Evolutionary conservation across 805 yeast genomes (phyloP).

Genomic region (Candida taoyuanica): DNA sequence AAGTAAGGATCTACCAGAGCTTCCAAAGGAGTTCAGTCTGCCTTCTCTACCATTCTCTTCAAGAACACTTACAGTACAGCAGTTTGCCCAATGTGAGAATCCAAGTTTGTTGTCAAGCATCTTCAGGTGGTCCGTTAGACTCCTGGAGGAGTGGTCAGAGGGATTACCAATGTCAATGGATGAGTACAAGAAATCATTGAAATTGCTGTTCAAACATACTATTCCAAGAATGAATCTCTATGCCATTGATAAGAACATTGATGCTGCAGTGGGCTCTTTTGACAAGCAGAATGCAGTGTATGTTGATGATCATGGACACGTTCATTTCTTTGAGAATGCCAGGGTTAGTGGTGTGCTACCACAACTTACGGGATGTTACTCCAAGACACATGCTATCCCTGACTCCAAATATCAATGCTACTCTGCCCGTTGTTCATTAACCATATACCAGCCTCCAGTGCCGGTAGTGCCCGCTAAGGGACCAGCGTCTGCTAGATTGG

Average conservation of each 20-base stretch:
- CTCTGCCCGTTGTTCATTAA: slow-evolving; percentile 33
- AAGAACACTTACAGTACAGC: slow-evolving; percentile 41
- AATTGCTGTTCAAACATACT: slow-evolving; percentile 46
- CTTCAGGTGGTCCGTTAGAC: slow-evolving; percentile 49
- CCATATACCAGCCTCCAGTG: slow-evolving; percentile 23
- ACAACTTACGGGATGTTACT: slow-evolving; percentile 43
- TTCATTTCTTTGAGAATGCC: slow-evolving; percentile 27
- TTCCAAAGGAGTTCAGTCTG: slow-evolving; percentile 36
- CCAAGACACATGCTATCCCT: slow-evolving; percentile 27
- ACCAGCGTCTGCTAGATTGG: slow-evolving; percentile 26
- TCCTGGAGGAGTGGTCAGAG: slow-evolving; percentile 49
- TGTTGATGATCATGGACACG: slow-evolving; percentile 30
- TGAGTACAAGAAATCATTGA: slow-evolving; percentile 51
- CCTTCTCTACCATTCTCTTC: slow-evolving; percentile 58
- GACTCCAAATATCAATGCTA: slow-evolving; percentile 24
- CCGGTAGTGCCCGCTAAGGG: slow-evolving; percentile 19
- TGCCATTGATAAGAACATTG: slow-evolving; percentile 46
- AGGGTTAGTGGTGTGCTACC: slow-evolving; percentile 40
- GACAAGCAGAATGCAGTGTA: slow-evolving; percentile 39
- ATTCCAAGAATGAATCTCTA: slow-evolving; percentile 46
- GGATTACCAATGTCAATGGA: slow-evolving; percentile 43
- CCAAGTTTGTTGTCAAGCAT: slow-evolving; percentile 46
- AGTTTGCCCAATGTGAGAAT: slow-evolving; percentile 42
- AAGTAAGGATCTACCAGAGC: slow-evolving; percentile 33
- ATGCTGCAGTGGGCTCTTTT: slow-evolving; percentile 41